Evolutionary conservation across 2,329 filamentous ascomycete genomes (phyloP).

Genomic region (Fusarium foetens): DNA sequence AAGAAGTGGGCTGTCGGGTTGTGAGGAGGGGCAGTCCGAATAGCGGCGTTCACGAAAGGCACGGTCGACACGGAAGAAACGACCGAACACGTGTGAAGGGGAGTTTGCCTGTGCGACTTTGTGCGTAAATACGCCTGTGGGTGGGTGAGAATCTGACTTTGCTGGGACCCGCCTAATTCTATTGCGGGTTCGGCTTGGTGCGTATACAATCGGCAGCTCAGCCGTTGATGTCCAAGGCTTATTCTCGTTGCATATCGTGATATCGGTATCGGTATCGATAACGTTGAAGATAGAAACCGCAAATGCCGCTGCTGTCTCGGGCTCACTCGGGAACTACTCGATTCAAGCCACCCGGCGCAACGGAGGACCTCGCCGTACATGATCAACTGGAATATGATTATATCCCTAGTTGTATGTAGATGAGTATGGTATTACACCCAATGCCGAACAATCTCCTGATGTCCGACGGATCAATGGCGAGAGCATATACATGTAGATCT

Average conservation of each 20-base stretch:
- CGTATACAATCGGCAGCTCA: constrained; percentile 27
- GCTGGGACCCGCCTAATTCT: constrained; percentile 36
- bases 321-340: constrained; percentile 20
- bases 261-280: constrained; percentile 22
- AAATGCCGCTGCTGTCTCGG: constrained; percentile 27
- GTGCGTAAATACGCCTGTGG: constrained; percentile 14
- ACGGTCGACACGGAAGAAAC: constrained; percentile 39
- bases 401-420: constrained; percentile 13
- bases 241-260: background rate
- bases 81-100: constrained; percentile 39
- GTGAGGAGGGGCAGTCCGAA: constrained; percentile 42
- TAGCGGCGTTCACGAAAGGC: constrained; percentile 28
- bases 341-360: constrained; percentile 27
- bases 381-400: constrained; percentile 23
- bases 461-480: constrained; percentile 21
- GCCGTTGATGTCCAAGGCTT: constrained; percentile 21
- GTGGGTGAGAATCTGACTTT: constrained; percentile 33
- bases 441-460: constrained; percentile 39
- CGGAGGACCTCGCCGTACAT: constrained; percentile 35
- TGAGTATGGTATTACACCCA: constrained; percentile 19
- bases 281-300: constrained; percentile 16
- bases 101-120: constrained; percentile 29
- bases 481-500: constrained; percentile 3
- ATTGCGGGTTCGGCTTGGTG: constrained; percentile 37
- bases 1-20: constrained; percentile 32